Conservation (phyloP, 2,329 filamentous ascomycete genomes). For the Ophiosphaerella narmari region DNA sequence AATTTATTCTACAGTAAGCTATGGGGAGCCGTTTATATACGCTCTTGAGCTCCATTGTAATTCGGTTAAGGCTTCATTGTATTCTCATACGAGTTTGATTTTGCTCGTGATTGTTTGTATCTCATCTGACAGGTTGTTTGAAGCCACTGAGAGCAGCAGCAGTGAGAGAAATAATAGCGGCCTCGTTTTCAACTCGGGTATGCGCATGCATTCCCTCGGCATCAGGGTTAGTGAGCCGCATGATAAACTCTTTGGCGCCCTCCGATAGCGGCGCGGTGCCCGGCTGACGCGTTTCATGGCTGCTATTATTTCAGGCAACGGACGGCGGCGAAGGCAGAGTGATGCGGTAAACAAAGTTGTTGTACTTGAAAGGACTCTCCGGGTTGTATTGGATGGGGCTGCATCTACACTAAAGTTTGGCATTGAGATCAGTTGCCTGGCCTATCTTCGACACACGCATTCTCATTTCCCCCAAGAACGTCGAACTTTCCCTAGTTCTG, state of each 20-base stretch:
- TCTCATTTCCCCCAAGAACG: too few relatives aligned
- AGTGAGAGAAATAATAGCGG: constrained; percentile 33
- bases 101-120: too few relatives aligned
- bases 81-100: too few relatives aligned
- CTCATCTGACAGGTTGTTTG: constrained; percentile 36
- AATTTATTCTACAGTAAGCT: too few relatives aligned
- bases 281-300: constrained; percentile 15
- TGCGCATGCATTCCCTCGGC: constrained; percentile 35
- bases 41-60: too few relatives aligned
- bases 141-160: constrained; percentile 30
- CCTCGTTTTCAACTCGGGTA: constrained; percentile 22
- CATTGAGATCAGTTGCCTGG: too few relatives aligned
- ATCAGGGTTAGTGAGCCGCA: constrained; percentile 42
- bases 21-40: too few relatives aligned
- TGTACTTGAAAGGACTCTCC: constrained; percentile 41
- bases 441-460: too few relatives aligned
- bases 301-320: too few relatives aligned
- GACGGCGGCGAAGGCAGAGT: constrained; percentile 14
- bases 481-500: too few relatives aligned
- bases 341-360: constrained; percentile 45
- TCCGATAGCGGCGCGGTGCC: constrained; percentile 33
- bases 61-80: too few relatives aligned
- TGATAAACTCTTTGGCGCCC: constrained; percentile 32
- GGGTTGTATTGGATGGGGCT: constrained; percentile 43
- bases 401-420: too few relatives aligned